Conservation (phyloP, 495 filamentous ascomycete species). For the Penicillium riverlandense region DNA sequence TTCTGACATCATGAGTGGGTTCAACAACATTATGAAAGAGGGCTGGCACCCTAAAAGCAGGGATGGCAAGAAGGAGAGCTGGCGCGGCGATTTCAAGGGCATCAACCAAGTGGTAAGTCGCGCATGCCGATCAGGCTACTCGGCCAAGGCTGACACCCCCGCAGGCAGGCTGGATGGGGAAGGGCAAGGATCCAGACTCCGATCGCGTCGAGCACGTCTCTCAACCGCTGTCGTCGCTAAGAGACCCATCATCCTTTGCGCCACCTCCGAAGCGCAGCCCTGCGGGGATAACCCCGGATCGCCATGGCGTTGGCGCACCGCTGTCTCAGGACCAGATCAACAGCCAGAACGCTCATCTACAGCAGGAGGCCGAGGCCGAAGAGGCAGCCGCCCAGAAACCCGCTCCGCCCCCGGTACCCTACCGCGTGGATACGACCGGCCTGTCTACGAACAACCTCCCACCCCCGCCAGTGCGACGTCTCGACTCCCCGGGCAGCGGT, state of each 20-base stretch:
- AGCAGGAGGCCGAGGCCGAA: conserved; percentile 25
- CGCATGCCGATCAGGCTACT: background rate
- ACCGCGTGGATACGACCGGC: conserved; percentile 63
- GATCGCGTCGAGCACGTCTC: conserved; percentile 46
- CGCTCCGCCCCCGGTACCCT: conserved; percentile 55
- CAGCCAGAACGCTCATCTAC: conserved; percentile 20
- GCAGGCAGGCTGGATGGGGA: conserved; percentile 43
- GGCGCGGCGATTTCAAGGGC: conserved; percentile 53
- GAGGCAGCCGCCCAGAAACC: conserved; percentile 36
- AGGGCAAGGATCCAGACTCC: conserved; percentile 37
- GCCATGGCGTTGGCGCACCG: conserved; percentile 41
- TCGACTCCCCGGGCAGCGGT: conserved; percentile 35
- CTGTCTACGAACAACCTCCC: conserved; percentile 61
- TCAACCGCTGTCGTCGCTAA: conserved; percentile 65
- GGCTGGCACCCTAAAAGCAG: conserved; percentile 55
- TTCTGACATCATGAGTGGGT: conserved; percentile 39
- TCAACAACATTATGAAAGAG: conserved; percentile 44
- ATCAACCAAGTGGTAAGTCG: conserved; percentile 49
- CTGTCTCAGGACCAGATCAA: conserved; percentile 32
- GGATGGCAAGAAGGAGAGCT: conserved; percentile 48
- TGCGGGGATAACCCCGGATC: conserved; percentile 39
- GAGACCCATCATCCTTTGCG: conserved; percentile 77
- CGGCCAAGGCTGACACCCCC: no score
- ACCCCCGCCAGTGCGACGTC: conserved; percentile 57
- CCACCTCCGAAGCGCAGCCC: conserved; percentile 71